Base-by-base conservation (phyloP, 352 stramenopile species). In the Globisporangium canariense region DNA sequence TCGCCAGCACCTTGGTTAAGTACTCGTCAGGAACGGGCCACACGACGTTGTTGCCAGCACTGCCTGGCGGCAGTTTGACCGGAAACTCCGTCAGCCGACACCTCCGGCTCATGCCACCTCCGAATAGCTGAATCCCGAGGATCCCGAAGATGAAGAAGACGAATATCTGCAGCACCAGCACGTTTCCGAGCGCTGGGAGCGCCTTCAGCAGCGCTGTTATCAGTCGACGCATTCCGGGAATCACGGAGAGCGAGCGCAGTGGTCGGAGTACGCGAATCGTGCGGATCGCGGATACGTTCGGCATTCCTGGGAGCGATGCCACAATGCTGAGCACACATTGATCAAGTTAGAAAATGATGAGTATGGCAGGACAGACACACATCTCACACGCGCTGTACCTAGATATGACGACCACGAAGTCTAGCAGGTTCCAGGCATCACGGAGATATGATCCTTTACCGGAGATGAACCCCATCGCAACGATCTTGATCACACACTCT, bases 101-200 rank as follows among this genome's bases (percentile, higher is more conserved):
- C 36, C 86, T 68, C n/a, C 79, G 76, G 47, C 83, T 91, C 76
- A 97, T 89, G 20, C 70, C 81, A 14, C 89, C 90, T 28, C 76
- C 69, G 58, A 95, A 98, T 18, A 98, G 74, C 52, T 98, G 89
- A 41, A 97, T 86, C 0, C 87, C 91, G 1, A 97, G 70, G 66
- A 97, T 97, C 0, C 86, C 88, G 66, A 97, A 97, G 43, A 98
- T 88, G 40, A 92, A 84, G 62, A 97, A 97, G 0, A 97, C 80
- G 58, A 98, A 97, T n/a, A 91, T 73, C 62, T 96, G 80, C 9
- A 98, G 62, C 14, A 97, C 81, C 4, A 97, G 65, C n/a, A 97
- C 90, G 58, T 96, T 96, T 51, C 79, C 81, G 65, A 98, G 91
- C 0, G 82, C 81, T 14, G 88, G 87, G 0, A 98, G 68, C 0